phyloP scores from a whole-genome alignment of 169 alveolate genomes.

The Plasmodium coatneyi region DNA sequence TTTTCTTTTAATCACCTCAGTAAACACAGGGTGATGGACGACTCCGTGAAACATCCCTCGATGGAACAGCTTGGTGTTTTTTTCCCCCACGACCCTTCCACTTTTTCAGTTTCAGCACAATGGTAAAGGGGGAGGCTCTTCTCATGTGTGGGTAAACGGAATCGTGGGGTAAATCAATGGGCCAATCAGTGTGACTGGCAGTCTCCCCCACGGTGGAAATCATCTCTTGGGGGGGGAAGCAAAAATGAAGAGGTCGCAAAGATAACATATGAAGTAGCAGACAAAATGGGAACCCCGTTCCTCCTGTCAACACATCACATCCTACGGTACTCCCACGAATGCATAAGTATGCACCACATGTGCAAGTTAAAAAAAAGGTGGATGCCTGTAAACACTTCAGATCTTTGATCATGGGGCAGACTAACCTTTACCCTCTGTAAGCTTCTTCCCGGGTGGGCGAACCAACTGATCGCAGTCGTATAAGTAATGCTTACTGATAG shows the following conservation, averaged over 20 bases:
- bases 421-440: not conserved
- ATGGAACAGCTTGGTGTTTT: not conserved
- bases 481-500: conserved; percentile 19
- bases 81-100: not conserved
- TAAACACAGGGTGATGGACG: not conserved
- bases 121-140: not conserved
- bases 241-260: not conserved
- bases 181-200: not conserved
- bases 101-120: not conserved
- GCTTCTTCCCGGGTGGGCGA: not conserved
- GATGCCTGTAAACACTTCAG: not conserved
- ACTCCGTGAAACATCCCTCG: not conserved
- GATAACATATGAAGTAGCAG: not conserved
- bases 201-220: not conserved
- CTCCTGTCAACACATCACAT: not conserved
- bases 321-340: not conserved
- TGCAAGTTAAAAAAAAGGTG: not conserved
- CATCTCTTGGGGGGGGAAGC: not conserved
- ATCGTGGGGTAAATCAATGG: not conserved
- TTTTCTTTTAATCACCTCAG: not conserved
- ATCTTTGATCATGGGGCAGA: not conserved
- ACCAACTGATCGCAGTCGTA: conserved; percentile 4
- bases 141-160: not conserved
- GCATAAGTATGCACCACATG: not conserved
- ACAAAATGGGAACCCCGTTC: not conserved